A percentile compares a stretch with the other conserved stretches of the same genome.
Evolutionary conservation across 768 basidiomycete species (phyloP).

Genomic region (Lyophyllum decastes): DNA sequence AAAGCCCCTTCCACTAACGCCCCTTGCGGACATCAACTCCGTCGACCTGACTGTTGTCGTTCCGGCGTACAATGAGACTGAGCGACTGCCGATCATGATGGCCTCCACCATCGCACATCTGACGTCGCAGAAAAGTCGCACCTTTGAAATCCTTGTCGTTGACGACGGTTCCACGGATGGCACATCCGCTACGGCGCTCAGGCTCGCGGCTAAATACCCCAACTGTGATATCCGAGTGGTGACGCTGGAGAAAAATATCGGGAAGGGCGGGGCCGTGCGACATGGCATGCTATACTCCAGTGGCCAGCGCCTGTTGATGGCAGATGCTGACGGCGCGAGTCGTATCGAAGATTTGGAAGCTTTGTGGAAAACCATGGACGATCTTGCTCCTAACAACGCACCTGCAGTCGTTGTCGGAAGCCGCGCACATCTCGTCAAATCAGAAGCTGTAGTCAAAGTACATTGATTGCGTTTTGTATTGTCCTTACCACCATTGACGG

Average conservation of each 20-base stretch:
- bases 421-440: conserved; percentile 88
- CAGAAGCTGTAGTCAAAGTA: conserved; percentile 93
- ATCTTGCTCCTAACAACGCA: conserved; percentile 45
- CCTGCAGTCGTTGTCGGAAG: conserved; percentile 82
- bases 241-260: conserved; percentile 75
- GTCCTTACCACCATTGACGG: background rate
- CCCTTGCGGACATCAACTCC: conserved; percentile 53
- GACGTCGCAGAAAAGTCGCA: conserved; percentile 42
- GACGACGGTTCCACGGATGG: conserved; percentile 88
- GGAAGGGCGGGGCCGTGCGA: conserved; percentile 91
- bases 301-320: conserved; percentile 82
- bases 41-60: conserved; percentile 82
- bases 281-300: conserved; percentile 88
- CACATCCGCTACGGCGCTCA: conserved; percentile 66
- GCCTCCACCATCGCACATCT: conserved; percentile 71
- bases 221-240: conserved; percentile 74
- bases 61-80: conserved; percentile 89
- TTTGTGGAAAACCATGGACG: conserved; percentile 79
- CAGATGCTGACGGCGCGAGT: conserved; percentile 94
- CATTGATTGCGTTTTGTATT: conserved; percentile 17
- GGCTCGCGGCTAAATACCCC: conserved; percentile 58
- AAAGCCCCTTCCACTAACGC: conserved; percentile 56
- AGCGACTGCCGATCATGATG: conserved; percentile 87
- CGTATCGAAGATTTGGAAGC: conserved; percentile 80
- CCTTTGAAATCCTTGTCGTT: conserved; percentile 83